phyloP scores from a whole-genome alignment of 1,284 basidiomycete species.

The Termitomyces sp. region DNA sequence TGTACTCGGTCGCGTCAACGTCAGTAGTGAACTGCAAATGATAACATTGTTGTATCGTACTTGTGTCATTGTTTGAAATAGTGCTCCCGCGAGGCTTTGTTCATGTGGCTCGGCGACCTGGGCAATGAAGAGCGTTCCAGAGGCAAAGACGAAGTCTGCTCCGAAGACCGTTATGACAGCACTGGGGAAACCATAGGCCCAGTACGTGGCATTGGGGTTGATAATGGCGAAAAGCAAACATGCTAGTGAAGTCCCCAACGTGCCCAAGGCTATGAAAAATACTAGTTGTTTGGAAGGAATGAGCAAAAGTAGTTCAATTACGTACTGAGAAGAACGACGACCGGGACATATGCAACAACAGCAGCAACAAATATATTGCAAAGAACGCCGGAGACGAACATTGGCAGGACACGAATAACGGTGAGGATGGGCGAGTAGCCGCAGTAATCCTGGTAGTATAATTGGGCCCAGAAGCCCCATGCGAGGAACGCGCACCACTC shows the following conservation, averaged over 20 bases:
- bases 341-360: constrained; percentile 50
- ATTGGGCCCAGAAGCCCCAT: constrained; percentile 55
- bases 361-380: constrained; percentile 69
- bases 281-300: not conserved
- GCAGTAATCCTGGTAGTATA: constrained; percentile 68
- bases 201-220: constrained; percentile 56
- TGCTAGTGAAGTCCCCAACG: constrained; percentile 56
- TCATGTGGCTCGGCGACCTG: constrained; percentile 69
- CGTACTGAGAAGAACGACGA: constrained; percentile 54
- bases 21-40: not conserved
- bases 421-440: constrained; percentile 55
- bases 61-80: constrained; percentile 76
- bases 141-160: constrained; percentile 75
- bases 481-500: constrained; percentile 62
- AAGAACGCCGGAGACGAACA: constrained; percentile 63
- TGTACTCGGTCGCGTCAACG: constrained; percentile 20
- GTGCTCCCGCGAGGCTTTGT: constrained; percentile 72
- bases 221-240: constrained; percentile 74
- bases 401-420: constrained; percentile 76
- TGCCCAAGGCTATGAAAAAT: constrained; percentile 41
- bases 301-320: constrained; percentile 1
- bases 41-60: constrained; percentile 22
- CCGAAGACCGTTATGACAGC: constrained; percentile 71
- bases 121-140: constrained; percentile 73
- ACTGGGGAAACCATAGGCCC: constrained; percentile 79